Percentiles rank a stretch among this genome's conserved stretches.
Conservation (phyloP, 73 alveolate species). For the Paramecium primaurelia region DNA sequence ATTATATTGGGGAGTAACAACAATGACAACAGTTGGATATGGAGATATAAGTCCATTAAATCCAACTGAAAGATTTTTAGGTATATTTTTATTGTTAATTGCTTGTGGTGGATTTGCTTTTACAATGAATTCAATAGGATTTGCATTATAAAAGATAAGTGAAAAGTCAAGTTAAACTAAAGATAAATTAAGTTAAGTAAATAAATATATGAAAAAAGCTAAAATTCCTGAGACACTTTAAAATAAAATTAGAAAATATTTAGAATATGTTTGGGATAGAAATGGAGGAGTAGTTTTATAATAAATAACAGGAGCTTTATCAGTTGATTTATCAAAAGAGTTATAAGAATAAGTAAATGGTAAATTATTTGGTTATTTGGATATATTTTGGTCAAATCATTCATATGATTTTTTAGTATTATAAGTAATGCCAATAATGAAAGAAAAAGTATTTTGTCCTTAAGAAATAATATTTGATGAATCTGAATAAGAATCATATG, state of each 20-base stretch:
- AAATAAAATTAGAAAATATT: constrained; percentile 64
- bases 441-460: constrained; percentile 37
- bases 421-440: background rate
- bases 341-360: constrained; percentile 16
- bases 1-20: constrained; percentile 67
- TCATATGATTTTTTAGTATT: background rate
- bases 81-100: constrained; percentile 49
- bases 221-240: constrained; percentile 61
- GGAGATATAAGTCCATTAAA: constrained; percentile 70
- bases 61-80: constrained; percentile 59
- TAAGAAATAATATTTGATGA: constrained; percentile 66
- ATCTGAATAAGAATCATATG: constrained; percentile 43
- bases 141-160: constrained; percentile 23
- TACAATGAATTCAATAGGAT: constrained; percentile 60
- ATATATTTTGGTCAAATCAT: constrained; percentile 18
- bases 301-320: background rate
- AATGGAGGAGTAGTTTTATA: constrained; percentile 1
- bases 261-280: constrained; percentile 63
- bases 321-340: background rate
- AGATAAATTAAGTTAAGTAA: constrained; percentile 41
- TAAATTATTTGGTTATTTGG: constrained; percentile 7
- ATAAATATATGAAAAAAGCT: constrained; percentile 54
- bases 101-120: constrained; percentile 70
- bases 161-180: background rate
- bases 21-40: constrained; percentile 75